Base-by-base conservation (phyloP, 305 asterid genomes). In the Fraxinus ornus region DNA sequence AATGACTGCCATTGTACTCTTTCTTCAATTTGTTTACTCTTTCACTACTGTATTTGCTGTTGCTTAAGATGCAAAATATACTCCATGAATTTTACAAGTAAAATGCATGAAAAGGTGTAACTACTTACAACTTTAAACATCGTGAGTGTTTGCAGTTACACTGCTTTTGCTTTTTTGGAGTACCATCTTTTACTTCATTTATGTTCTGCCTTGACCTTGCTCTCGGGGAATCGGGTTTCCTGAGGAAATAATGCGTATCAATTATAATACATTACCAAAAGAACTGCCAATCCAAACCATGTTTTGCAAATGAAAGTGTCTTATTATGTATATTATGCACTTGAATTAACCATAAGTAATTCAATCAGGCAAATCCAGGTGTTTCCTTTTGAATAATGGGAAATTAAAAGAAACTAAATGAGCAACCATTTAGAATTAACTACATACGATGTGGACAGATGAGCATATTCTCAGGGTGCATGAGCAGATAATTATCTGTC, bases 141-240 rank as follows among this genome's bases (percentile, higher is more conserved):
- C 62, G 62, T 4, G 62, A 52, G 62, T 52, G 62, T 52, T 52
- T 52, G 22, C 62, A 52, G 62, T 52, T 52, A 52, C 62, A 52
- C 62, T 52, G 62, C 62, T 52, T 52, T 52, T 52, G 62, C 62
- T 52, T 52, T 17, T 52, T 52, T 52, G 62, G 62, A 52, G 62
- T 52, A 5, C 62, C 62, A 15, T 52, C 62, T 52, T 52, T 52
- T 52, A 52, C 62, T 52, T 52, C 62, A 52, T 79, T 84, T 75
- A 76, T 71, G 85, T 75, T 87, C 87, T 88, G 91, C 82, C 92
- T 90, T 60, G 92, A 82, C 35, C 92, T 89, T 55, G 90, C 83
- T 78, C 88, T 90, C 80, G 97, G 94, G 52, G 97, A 92, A 82
- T 91, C 93, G 71, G 92, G 94, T 88, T 92, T 92, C 86, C 97